Evolutionary conservation across 441 rosid genomes (phyloP), one percentile per base, ranked within the genome.

Genomic region (Biscutella auriculata): DNA sequence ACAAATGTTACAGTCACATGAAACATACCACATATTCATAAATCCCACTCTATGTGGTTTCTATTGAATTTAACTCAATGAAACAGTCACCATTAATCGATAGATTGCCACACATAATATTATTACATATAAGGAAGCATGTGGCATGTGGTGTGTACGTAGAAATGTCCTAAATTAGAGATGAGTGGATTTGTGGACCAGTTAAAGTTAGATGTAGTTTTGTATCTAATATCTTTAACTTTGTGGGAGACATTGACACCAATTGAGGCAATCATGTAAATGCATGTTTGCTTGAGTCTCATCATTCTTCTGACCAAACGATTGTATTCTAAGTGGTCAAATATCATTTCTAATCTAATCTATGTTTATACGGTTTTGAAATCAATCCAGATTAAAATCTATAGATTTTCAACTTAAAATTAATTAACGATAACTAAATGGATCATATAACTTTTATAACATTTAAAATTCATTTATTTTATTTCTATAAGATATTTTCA

Each of bases 101-200:
- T n/a, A 36, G 47, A 17, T 36, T 44, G 39, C 53, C 50, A 28
- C 62, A 54, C 4, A 63, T 6, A 30, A 33, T 50, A 19, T 43
- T 30, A 36, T 32, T 28, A 29, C 61, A n/a, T n/a, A 27, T 53
- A 45, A 53, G 30, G 37, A 43, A 19, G 32, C 68, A 64, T 63
- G 53, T 54, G 48, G 7, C 60, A 37, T 56, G 63, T 63, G 47
- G 6, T 53, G 36, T 51, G 53, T 32, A 46, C 35, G 14, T n/a
- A 44, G 30, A 36, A 45, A 48, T 9, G 14, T 26, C 30, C 13
- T 28, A 37, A 36, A 39, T 25, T 27, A 15, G 45, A 45, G 62
- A 54, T 53, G 21, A 32, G 68, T 63, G 68, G 62, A 63, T 53
- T 46, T 46, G 55, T 63, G 68, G 62, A 63, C 68, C 49, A 37